Evolutionary conservation across 306 rosid genomes (phyloP), one percentile per base, ranked within the genome.

Genomic region (Pueraria montana): DNA sequence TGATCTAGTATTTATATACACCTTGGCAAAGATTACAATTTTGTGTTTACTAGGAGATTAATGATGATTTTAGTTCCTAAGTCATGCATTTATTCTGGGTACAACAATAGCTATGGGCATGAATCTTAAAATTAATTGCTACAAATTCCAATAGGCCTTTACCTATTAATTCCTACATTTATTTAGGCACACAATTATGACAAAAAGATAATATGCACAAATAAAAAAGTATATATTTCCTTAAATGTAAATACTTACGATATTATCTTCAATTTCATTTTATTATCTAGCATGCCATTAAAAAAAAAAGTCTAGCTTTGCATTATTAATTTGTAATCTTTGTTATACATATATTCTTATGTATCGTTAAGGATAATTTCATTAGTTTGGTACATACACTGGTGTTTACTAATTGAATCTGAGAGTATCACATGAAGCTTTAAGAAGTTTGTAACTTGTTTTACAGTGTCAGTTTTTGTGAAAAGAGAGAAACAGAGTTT

Each of bases 341-440:
- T 24, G 62, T 68, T 48, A 40, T 58, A 32, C 59, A 18, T 12
- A 27, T 42, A 4, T 26, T 80, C 30, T 61, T 75, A 8, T 59
- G 56, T 23, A 58, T 66, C 70, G n/a, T 65, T 20, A 11, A 62
- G 53, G 72, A 50, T 12, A 74, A 43, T 80, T 79, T 79, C 64
- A 17, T 73, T 79, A 68, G 56, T 71, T 68, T 74, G 72, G 84
- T 26, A 48, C 21, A n/a, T 58, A 52, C 24, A 27, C 58, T 20
- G 62, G 43, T 13, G 38, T 42, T 16, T 36, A 43, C 56, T 76
- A 80, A 49, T 76, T 64, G 55, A 36, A 56, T 56, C 46, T 66
- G 16, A 50, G 63, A 36, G n/a, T 40, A 63, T 73, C 48, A 20
- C 81, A 36, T 56, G 68, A 64, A 65, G 56, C n/a, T 43, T 45